These are phyloP conservation scores for Auricularia sp. DNA, from an alignment of 768 basidiomycete genomes.

Conservation along the genomic window DNA sequence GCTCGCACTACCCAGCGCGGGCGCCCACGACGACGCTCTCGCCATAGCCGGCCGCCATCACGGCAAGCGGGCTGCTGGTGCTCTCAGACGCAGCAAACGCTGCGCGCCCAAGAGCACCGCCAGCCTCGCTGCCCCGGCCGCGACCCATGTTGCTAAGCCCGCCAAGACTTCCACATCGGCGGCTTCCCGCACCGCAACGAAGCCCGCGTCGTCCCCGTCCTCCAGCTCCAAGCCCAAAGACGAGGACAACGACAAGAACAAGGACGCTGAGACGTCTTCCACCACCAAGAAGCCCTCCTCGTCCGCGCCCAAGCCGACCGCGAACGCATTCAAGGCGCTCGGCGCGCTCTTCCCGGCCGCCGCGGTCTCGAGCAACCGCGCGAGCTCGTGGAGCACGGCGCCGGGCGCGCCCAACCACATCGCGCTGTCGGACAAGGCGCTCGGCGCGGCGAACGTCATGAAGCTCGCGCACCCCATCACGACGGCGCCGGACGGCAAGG, in stretches of 20 bases:
- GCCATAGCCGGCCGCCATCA: background rate
- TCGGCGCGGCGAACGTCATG: constrained; percentile 33
- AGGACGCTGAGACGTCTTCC: background rate
- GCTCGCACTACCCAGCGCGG: background rate
- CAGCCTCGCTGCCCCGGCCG: background rate
- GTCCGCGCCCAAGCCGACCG: background rate
- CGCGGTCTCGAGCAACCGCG: constrained; percentile 33
- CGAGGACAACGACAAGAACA: background rate
- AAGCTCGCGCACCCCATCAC: constrained; percentile 33
- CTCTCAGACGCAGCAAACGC: background rate
- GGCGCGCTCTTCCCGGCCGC: constrained; percentile 16
- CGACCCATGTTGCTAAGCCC: background rate
- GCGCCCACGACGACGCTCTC: background rate
- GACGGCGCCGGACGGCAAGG: constrained; percentile 40
- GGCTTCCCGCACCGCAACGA: background rate
- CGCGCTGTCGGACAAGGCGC: constrained; percentile 35
- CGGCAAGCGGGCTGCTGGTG: background rate
- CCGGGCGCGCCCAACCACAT: constrained; percentile 25
- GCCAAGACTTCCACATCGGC: background rate
- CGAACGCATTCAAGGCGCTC: background rate
- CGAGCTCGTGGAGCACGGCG: constrained; percentile 39
- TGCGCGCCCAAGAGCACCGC: background rate
- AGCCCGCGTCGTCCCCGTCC: background rate
- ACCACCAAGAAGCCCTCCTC: background rate
- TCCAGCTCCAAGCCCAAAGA: background rate